Conservation (phyloP, 1,284 basidiomycete species). For the Cutaneotrichosporon daszewskae region DNA sequence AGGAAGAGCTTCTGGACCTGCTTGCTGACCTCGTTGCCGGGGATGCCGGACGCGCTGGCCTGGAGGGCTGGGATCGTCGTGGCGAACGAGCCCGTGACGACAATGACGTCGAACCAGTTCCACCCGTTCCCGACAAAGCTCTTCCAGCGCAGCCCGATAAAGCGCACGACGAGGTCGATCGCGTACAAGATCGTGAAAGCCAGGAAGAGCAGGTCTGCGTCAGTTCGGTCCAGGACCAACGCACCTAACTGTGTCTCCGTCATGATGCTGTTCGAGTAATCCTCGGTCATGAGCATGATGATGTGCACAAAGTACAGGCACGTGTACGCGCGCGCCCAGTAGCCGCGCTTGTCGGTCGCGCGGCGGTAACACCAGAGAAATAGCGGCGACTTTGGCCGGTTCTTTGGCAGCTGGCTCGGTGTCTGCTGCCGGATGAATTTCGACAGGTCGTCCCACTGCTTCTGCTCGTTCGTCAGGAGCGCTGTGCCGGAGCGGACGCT, state of each 20-base stretch:
- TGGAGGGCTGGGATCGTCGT: constrained; percentile 74
- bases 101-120: constrained; percentile 86
- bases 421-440: constrained; percentile 82
- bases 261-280: constrained; percentile 57
- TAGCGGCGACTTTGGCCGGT: constrained; percentile 42
- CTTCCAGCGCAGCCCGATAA: constrained; percentile 76
- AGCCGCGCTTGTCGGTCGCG: constrained; percentile 85
- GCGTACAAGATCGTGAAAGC: constrained; percentile 67
- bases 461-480: constrained; percentile 77
- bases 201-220: constrained; percentile 70
- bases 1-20: constrained; percentile 94
- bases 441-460: constrained; percentile 91
- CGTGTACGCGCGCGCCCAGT: constrained; percentile 84
- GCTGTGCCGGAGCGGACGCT: constrained; percentile 76
- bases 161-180: constrained; percentile 70
- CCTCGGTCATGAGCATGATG: constrained; percentile 79
- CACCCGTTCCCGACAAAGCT: constrained; percentile 83
- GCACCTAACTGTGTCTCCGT: constrained; percentile 64
- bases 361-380: constrained; percentile 88
- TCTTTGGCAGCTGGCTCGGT: constrained; percentile 59
- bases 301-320: constrained; percentile 79
- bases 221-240: constrained; percentile 25
- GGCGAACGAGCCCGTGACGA: constrained; percentile 73
- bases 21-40: constrained; percentile 33
- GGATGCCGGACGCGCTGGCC: constrained; percentile 28